Evolutionary conservation across 805 yeast species (phyloP).

Genomic region (Vanderwaltozyma yarrowii): DNA sequence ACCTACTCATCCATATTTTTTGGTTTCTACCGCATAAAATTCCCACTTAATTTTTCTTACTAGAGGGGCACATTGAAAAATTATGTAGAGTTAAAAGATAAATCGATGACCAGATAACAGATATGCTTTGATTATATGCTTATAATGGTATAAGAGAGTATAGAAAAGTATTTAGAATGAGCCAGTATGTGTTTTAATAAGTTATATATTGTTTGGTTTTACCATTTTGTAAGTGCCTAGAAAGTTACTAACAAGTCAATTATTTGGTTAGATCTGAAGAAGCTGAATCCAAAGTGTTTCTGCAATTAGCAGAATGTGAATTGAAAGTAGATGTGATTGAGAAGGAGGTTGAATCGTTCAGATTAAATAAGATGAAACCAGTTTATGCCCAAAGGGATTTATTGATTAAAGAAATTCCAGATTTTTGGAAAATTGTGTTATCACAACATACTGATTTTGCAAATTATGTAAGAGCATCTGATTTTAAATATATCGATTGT

Average conservation of each 20-base stretch:
- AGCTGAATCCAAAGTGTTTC: slow-evolving; percentile 7
- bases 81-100: no score
- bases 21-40: no score
- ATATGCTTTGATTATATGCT: no score
- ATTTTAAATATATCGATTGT: slow-evolving; percentile 61
- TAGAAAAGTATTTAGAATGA: no score
- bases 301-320: slow-evolving; percentile 45
- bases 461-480: slow-evolving; percentile 67
- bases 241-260: not conserved
- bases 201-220: no score
- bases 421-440: slow-evolving; percentile 81
- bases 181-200: no score
- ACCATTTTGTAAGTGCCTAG: no score
- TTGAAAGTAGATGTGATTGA: slow-evolving; percentile 51
- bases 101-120: no score
- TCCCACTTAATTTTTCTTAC: no score
- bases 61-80: no score
- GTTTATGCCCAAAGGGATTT: slow-evolving; percentile 49
- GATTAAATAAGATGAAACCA: slow-evolving; percentile 44
- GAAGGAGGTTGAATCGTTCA: slow-evolving; percentile 43
- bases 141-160: no score
- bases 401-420: slow-evolving; percentile 46
- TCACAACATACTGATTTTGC: slow-evolving; percentile 80
- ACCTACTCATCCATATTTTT: no score
- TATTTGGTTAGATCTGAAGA: not conserved